Evolutionary conservation across 75 land plant species (phyloP).

Genomic region (Larix kaempferi): DNA sequence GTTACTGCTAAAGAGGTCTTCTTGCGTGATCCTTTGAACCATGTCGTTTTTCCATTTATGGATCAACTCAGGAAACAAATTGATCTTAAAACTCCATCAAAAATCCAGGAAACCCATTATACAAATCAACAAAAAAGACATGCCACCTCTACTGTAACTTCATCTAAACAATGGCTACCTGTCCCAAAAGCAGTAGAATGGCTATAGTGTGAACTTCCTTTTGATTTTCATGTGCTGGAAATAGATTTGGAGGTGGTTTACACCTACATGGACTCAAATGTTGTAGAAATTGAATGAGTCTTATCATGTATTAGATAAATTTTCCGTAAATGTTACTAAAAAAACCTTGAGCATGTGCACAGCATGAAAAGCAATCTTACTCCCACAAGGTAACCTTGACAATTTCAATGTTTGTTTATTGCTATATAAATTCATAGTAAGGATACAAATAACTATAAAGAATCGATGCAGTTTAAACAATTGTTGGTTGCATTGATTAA

Average conservation of each 20-base stretch:
- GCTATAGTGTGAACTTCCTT: conserved; percentile 67
- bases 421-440: too few relatives aligned
- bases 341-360: conserved; percentile 86
- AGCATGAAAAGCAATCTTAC: conserved; percentile 91
- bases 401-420: too few relatives aligned
- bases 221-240: conserved; percentile 96
- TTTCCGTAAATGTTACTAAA: conserved; percentile 85
- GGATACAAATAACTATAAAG: too few relatives aligned
- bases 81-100: conserved; percentile 22
- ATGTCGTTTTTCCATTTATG: conserved; percentile 74
- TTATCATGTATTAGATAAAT: conserved; percentile 86
- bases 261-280: conserved; percentile 65
- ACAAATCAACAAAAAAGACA: conserved; percentile 23
- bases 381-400: conserved; percentile 64
- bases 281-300: conserved; percentile 77
- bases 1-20: conserved; percentile 93
- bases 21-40: conserved; percentile 74
- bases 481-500: too few relatives aligned
- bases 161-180: conserved; percentile 23
- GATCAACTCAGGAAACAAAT: conserved; percentile 77
- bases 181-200: conserved; percentile 40
- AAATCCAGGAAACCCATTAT: conserved; percentile 10
- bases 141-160: conserved; percentile 14
- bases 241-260: conserved; percentile 93
- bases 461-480: too few relatives aligned